These are phyloP conservation scores for Fereydounia khargensis DNA, from an alignment of 1,284 basidiomycete species.

Conservation along the genomic window DNA sequence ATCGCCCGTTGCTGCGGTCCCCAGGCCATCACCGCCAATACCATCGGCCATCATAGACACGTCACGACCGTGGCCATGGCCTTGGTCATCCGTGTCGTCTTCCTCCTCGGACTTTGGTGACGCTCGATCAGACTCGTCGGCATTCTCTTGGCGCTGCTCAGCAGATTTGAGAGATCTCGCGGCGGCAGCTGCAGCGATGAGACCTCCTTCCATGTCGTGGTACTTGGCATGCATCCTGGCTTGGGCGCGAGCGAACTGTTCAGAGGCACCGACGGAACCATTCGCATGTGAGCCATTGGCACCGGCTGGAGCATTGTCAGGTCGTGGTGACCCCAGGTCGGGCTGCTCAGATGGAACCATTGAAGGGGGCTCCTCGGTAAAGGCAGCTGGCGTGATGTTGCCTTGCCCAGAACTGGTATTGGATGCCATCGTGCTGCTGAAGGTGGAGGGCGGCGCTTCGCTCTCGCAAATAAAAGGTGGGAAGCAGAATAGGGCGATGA, in stretches of 20 bases:
- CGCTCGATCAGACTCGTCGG: not conserved
- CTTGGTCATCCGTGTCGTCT: not conserved
- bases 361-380: conserved; percentile 35
- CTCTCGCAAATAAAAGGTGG: too few species aligned
- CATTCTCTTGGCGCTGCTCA: not conserved
- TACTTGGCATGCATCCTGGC: conserved; percentile 12
- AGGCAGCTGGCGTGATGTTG: conserved; percentile 28
- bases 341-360: too few species aligned
- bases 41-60: conserved; percentile 44
- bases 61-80: not conserved
- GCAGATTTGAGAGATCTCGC: conserved; percentile 2
- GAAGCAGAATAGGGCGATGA: too few species aligned
- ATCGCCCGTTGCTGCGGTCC: conserved; percentile 47
- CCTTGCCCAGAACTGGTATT: conserved; percentile 12
- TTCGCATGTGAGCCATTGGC: too few species aligned
- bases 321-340: too few species aligned
- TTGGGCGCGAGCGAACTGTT: conserved; percentile 1
- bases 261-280: conserved; percentile 3
- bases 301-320: too few species aligned
- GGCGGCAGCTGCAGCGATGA: conserved; percentile 29
- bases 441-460: too few species aligned
- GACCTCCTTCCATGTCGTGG: conserved; percentile 18
- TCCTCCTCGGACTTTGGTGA: not conserved
- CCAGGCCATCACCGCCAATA: conserved; percentile 44
- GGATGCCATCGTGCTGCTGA: too few species aligned